These are phyloP conservation scores for Xylaria sp. DNA, from an alignment of 2,329 filamentous ascomycete genomes.

Conservation along the genomic window DNA sequence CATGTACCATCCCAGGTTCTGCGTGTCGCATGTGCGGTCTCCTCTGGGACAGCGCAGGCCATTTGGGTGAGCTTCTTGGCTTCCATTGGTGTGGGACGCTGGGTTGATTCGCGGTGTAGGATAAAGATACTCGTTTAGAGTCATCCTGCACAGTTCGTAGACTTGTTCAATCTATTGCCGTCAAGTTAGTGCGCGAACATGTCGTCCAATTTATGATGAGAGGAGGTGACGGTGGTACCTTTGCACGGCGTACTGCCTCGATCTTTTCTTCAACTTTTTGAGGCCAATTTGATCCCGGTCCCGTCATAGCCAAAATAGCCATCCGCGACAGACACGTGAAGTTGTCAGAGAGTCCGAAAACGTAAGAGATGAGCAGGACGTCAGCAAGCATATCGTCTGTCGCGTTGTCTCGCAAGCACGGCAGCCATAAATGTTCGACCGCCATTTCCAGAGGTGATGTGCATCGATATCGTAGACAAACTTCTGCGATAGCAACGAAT, in stretches of 20 bases:
- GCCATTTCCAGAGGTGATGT: constrained; percentile 56
- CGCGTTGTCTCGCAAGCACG: constrained; percentile 49
- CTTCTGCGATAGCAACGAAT: constrained; percentile 59
- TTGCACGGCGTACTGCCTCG: constrained; percentile 54
- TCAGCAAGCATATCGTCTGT: constrained; percentile 57
- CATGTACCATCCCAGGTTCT: constrained; percentile 61
- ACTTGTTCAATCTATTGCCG: constrained; percentile 48
- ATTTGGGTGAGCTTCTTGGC: constrained; percentile 35
- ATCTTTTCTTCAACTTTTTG: constrained; percentile 54
- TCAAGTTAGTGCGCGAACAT: not conserved
- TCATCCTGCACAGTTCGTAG: constrained; percentile 50
- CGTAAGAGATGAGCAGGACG: constrained; percentile 58
- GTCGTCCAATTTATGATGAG: not conserved
- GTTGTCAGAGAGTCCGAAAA: constrained; percentile 55
- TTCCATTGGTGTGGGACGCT: not conserved
- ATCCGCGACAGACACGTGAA: constrained; percentile 58
- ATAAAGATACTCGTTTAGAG: constrained; percentile 53
- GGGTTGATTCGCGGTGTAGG: constrained; percentile 1
- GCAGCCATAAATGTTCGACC: constrained; percentile 59
- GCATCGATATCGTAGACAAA: constrained; percentile 56
- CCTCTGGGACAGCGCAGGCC: constrained; percentile 56
- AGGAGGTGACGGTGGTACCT: constrained; percentile 40
- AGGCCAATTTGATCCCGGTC: constrained; percentile 55
- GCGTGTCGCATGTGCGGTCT: constrained; percentile 57
- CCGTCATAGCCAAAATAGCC: constrained; percentile 52